A percentile compares a stretch with the other conserved stretches of the same genome.
These are phyloP conservation scores for Solanum appendiculatum DNA, from an alignment of 257 asterid genomes.

Conservation along the genomic window DNA sequence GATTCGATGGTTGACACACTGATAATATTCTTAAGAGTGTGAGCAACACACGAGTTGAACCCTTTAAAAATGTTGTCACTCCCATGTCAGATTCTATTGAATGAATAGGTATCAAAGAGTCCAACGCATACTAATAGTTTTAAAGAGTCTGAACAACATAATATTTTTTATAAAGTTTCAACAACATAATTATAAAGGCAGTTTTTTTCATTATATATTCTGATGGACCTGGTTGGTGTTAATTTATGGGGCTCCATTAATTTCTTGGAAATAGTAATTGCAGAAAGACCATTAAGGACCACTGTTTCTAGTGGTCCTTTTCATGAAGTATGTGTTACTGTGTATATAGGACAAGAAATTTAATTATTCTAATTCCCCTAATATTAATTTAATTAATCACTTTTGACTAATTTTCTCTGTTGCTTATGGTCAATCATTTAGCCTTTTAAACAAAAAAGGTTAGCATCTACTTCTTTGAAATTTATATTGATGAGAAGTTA, in stretches of 20 bases:
- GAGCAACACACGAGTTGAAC: neutral
- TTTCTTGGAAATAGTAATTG: conserved; percentile 2
- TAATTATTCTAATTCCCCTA: neutral
- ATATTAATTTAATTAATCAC: neutral
- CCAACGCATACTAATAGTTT: neutral
- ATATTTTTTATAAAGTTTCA: neutral
- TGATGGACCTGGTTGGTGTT: conserved; percentile 14
- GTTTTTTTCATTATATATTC: neutral
- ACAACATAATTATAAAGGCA: neutral
- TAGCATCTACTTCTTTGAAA: neutral
- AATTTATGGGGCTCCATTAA: neutral
- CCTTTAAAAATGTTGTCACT: neutral
- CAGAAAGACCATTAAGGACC: conserved; percentile 7
- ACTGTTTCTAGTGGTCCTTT: conserved; percentile 7
- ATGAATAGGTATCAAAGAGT: neutral
- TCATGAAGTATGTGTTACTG: neutral
- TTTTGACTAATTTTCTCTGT: neutral
- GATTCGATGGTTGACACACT: neutral
- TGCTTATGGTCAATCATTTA: neutral
- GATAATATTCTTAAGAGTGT: neutral
- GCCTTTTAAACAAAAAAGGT: neutral
- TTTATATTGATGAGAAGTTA: neutral
- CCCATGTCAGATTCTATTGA: neutral
- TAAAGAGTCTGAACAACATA: neutral
- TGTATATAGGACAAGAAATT: neutral